Evolutionary conservation across 306 rosid species (phyloP), one percentile per base, ranked within the genome.

Genomic region (Citrullus colocynthis): DNA sequence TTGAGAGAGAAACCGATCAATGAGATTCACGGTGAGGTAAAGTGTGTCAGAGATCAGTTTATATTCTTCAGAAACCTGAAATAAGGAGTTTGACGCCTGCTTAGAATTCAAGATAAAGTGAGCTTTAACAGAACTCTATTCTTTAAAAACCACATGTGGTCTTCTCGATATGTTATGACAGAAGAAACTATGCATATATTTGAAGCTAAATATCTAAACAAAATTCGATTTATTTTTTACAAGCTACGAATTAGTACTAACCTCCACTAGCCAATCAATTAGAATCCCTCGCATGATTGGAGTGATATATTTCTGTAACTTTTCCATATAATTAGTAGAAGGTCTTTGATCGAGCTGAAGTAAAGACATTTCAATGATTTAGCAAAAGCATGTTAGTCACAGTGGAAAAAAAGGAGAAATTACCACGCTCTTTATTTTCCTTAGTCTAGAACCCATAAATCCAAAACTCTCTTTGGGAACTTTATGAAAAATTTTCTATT

Each of bases 191-290:
- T 1, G 59, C 41, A 24, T 21, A 45, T 28, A 24, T 16, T 64
- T 64, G 20, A 20, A 37, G 7, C 41, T 15, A 21, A 18, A 39
- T 37, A 41, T 55, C 45, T 74, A 36, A 20, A 17, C 16, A 73
- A 71, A 73, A 73, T 7, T 45, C 57, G 49, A 51, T 10, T 48
- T 51, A 20, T 73, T 51, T 44, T 28, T 49, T 16, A 52, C 17
- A 49, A 51, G 28, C 18, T 30, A 57, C 39, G 37, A 61, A 2
- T 66, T 24, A 37, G 49, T 57, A 78, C 88, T 82, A 60, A 91
- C 98, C 98, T 93, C 98, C 78, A 93, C 96, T 75, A 93, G 93
- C 98, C 98, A 93, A 82, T 93, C 97, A 55, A 93, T 80, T 62
- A 93, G 83, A 83, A 93, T 84, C 62, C 88, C 93, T 39, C 98